These are phyloP conservation scores for Alternaria sp. DNA, from an alignment of 2,329 filamentous ascomycete species.

Conservation along the genomic window DNA sequence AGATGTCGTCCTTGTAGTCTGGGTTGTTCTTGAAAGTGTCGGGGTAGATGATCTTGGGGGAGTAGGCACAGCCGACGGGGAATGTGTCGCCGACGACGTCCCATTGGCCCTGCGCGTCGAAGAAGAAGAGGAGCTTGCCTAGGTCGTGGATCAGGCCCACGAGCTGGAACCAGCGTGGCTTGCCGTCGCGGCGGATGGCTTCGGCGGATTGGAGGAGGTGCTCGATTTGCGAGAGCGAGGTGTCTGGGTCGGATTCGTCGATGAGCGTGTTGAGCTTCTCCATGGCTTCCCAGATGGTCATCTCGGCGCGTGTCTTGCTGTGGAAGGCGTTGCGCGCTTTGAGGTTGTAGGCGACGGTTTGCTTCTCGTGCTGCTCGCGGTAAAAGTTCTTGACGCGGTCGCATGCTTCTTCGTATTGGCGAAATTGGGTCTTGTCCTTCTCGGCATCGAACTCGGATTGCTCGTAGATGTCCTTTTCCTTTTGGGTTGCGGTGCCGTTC, in stretches of 20 bases:
- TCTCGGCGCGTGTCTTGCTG: slow-evolving; percentile 70
- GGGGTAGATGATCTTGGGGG: slow-evolving; percentile 79
- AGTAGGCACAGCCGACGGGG: slow-evolving; percentile 77
- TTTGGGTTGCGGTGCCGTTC: slow-evolving; percentile 52
- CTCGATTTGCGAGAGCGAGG: slow-evolving; percentile 84
- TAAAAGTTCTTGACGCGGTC: slow-evolving; percentile 89
- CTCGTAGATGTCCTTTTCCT: slow-evolving; percentile 59
- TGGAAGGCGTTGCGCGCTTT: slow-evolving; percentile 75
- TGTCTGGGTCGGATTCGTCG: slow-evolving; percentile 91
- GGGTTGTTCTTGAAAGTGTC: slow-evolving; percentile 79
- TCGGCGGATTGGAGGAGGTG: slow-evolving; percentile 88
- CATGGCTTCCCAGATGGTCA: slow-evolving; percentile 91
- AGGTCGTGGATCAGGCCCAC: slow-evolving; percentile 80
- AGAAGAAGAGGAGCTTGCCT: slow-evolving; percentile 81
- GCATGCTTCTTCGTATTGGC: slow-evolving; percentile 83
- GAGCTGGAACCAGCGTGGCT: slow-evolving; percentile 82
- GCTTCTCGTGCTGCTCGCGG: slow-evolving; percentile 71
- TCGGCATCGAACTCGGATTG: slow-evolving; percentile 71
- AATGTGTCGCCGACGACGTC: slow-evolving; percentile 90
- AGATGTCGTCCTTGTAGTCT: slow-evolving; percentile 73
- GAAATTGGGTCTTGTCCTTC: slow-evolving; percentile 81
- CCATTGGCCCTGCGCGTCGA: slow-evolving; percentile 87
- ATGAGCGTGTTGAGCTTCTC: slow-evolving; percentile 91
- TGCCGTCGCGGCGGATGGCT: slow-evolving; percentile 84
- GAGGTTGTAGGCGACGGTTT: slow-evolving; percentile 84